These are phyloP conservation scores for Pleurotus platypus DNA, from an alignment of 768 basidiomycete species.

Conservation along the genomic window DNA sequence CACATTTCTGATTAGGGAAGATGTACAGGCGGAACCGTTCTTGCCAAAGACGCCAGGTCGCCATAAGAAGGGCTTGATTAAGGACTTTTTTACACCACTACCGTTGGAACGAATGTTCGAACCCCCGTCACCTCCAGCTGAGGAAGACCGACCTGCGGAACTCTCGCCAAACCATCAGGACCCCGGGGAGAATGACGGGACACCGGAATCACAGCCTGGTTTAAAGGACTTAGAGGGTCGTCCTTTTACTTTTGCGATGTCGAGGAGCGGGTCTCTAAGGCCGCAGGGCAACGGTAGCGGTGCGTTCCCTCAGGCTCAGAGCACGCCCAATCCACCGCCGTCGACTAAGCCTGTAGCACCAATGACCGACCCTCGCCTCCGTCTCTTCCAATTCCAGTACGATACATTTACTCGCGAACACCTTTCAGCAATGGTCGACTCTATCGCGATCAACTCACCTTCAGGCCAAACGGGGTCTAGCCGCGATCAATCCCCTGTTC, in stretches of 20 bases:
- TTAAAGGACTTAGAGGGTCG: constrained; percentile 35
- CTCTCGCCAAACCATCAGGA: constrained; percentile 1
- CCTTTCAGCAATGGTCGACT: constrained; percentile 90
- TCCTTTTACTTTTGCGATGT: constrained; percentile 75
- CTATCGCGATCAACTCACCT: constrained; percentile 80
- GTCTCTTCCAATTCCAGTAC: constrained; percentile 91
- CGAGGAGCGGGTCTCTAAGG: constrained; percentile 30
- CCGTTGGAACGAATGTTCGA: constrained; percentile 92
- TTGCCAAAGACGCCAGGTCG: constrained; percentile 66
- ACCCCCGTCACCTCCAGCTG: constrained; percentile 77
- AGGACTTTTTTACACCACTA: constrained; percentile 85
- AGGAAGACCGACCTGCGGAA: constrained; percentile 12
- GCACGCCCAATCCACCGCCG: constrained; percentile 48
- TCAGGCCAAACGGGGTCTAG: constrained; percentile 51
- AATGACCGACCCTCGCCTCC: constrained; percentile 69
- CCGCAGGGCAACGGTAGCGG: constrained; percentile 22
- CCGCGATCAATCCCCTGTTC: constrained; percentile 42
- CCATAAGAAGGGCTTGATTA: constrained; percentile 55
- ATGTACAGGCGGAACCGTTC: constrained; percentile 50
- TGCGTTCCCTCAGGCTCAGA: constrained; percentile 52
- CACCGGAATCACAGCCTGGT: constrained; percentile 28
- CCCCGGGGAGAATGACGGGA: constrained; percentile 35
- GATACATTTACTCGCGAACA: constrained; percentile 96
- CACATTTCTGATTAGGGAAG: constrained; percentile 75
- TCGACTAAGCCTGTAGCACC: constrained; percentile 27